Evolutionary conservation across 345 rosid species (phyloP).

Genomic region (Gossypium herbaceum): DNA sequence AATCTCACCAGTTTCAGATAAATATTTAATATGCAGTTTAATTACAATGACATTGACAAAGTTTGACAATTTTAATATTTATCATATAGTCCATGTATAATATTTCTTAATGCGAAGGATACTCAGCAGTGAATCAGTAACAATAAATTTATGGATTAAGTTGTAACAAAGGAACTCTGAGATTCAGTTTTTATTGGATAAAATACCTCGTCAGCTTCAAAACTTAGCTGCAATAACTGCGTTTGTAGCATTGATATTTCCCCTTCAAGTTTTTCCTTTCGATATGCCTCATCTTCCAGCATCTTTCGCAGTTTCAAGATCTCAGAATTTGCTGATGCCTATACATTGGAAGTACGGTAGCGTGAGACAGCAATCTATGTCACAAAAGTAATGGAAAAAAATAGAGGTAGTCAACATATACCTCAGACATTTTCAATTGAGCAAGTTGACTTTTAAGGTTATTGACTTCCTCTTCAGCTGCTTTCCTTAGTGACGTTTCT

Average conservation of each 20-base stretch:
- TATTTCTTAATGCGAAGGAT: not conserved
- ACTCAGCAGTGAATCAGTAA: not conserved
- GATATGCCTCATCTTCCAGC: constrained; percentile 74
- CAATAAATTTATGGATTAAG: not conserved
- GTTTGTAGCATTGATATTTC: constrained; percentile 71
- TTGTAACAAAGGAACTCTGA: not conserved
- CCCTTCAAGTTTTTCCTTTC: constrained; percentile 71
- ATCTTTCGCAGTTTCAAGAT: constrained; percentile 70
- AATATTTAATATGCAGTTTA: not conserved
- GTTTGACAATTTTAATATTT: not conserved
- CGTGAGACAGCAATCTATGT: constrained; percentile 3
- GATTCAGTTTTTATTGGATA: not conserved
- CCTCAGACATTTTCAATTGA: constrained; percentile 69
- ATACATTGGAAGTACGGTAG: constrained; percentile 17
- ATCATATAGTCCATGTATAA: not conserved
- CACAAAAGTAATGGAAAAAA: constrained; percentile 14
- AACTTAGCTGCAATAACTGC: constrained; percentile 73
- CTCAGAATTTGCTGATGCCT: constrained; percentile 76
- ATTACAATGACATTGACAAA: not conserved
- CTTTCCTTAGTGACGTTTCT: constrained; percentile 63
- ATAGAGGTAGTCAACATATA: constrained; percentile 20
- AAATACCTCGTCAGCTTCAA: constrained; percentile 90
- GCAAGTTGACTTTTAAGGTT: constrained; percentile 57
- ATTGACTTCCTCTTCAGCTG: constrained; percentile 73
- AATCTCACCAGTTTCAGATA: not conserved